These are phyloP conservation scores for Termitomyces sp. DNA, from an alignment of 1,284 basidiomycete genomes.

Conservation along the genomic window DNA sequence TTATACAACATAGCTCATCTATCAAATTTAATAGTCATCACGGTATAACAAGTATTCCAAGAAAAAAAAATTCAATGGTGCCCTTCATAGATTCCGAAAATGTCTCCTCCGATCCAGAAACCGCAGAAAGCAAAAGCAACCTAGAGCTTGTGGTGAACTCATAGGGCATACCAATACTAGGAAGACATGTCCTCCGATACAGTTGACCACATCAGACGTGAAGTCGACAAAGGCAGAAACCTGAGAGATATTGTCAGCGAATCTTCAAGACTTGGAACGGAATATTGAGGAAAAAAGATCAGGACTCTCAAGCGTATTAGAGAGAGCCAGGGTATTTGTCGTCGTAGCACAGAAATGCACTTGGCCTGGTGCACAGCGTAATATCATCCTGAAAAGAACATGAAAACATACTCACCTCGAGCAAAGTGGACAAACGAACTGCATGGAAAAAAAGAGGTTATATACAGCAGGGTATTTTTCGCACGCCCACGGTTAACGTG, in stretches of 20 bases:
- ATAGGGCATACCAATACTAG: not conserved
- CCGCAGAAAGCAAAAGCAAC: no score
- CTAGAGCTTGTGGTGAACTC: no score
- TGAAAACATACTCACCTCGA: constrained; percentile 18
- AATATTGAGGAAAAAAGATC: constrained; percentile 23
- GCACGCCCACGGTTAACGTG: constrained; percentile 16
- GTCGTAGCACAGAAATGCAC: constrained; percentile 34
- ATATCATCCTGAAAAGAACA: constrained; percentile 29
- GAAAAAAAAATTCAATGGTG: no score
- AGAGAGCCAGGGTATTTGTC: constrained; percentile 39
- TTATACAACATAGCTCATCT: no score
- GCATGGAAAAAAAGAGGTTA: not conserved
- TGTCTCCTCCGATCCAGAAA: no score
- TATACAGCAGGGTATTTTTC: constrained; percentile 3
- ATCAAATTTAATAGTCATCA: no score
- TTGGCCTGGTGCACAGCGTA: constrained; percentile 55
- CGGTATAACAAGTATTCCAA: no score
- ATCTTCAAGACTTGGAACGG: not conserved
- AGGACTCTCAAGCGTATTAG: constrained; percentile 46
- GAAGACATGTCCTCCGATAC: not conserved
- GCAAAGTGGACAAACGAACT: not conserved
- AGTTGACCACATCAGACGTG: not conserved
- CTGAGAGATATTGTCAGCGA: constrained; percentile 3
- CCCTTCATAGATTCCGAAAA: no score
- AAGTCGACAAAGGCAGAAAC: not conserved